A percentile compares a stretch with the other conserved stretches of the same genome.
phyloP scores from a whole-genome alignment of 805 yeast species.

The Yamadazyma phyllophila region DNA sequence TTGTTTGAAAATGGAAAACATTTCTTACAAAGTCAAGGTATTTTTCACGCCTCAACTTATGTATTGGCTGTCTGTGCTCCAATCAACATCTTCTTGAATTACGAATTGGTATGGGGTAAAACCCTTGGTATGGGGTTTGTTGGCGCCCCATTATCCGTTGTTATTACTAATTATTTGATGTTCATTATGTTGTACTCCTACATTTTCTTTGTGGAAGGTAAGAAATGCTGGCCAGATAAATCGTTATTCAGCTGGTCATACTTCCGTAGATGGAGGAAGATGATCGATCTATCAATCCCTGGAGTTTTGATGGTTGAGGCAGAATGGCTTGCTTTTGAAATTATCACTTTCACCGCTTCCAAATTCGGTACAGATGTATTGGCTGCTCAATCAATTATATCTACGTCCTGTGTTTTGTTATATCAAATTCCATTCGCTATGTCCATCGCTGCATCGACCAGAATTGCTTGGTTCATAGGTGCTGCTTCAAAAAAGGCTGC shows the following conservation, averaged over 20 bases:
- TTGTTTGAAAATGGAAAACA: conserved; percentile 71
- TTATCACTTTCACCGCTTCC: conserved; percentile 66
- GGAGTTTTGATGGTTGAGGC: conserved; percentile 76
- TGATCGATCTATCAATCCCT: conserved; percentile 65
- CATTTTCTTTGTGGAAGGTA: conserved; percentile 43
- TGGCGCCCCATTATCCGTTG: conserved; percentile 78
- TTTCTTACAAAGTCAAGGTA: conserved; percentile 73
- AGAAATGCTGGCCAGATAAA: conserved; percentile 42
- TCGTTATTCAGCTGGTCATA: conserved; percentile 21
- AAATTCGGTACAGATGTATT: conserved; percentile 62
- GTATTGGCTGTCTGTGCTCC: conserved; percentile 73
- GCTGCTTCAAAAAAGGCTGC: conserved; percentile 50
- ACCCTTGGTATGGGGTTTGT: conserved; percentile 58
- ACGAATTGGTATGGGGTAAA: conserved; percentile 64
- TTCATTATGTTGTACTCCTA: conserved; percentile 52
- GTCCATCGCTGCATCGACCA: conserved; percentile 71
- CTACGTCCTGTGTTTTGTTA: conserved; percentile 64
- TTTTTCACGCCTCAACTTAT: conserved; percentile 77
- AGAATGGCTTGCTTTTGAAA: conserved; percentile 77
- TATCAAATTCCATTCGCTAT: conserved; percentile 78
- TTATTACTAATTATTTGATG: conserved; percentile 70
- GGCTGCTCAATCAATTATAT: conserved; percentile 72
- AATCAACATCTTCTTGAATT: conserved; percentile 64
- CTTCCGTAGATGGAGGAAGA: conserved; percentile 58
- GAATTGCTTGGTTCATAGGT: conserved; percentile 76